phyloP scores from a whole-genome alignment of 176 grass and related monocot genomes.

The Alloteropsis semialata region DNA sequence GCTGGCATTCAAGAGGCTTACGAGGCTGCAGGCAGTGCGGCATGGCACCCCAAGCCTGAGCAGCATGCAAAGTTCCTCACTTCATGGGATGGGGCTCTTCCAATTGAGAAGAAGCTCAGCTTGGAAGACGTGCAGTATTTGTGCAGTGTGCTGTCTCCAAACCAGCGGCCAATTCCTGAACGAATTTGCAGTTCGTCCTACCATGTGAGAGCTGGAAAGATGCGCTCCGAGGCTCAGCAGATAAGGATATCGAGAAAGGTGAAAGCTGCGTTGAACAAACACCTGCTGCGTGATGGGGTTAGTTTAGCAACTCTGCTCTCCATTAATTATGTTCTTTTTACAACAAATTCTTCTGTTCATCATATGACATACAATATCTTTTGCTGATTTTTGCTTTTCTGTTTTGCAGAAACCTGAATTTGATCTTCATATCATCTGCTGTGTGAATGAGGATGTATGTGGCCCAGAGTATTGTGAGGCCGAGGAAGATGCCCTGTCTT shows the following conservation, averaged over 20 bases:
- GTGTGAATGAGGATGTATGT: conserved; percentile 17
- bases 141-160: not conserved
- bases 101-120: too few species aligned
- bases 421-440: conserved; percentile 29
- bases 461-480: not conserved
- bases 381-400: not conserved
- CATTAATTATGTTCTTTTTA: not conserved
- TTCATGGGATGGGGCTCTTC: not conserved
- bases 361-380: not conserved
- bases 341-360: not conserved
- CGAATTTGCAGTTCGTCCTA: not conserved
- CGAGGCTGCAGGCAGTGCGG: not conserved
- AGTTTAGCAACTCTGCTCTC: not conserved
- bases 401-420: conserved; percentile 10
- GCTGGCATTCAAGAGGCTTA: not conserved
- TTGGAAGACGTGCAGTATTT: not conserved
- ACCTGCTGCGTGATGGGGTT: conserved; percentile 10
- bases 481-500: not conserved
- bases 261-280: not conserved
- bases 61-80: not conserved
- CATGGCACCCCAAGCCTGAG: conserved; percentile 5
- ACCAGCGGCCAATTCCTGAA: not conserved
- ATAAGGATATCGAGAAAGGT: not conserved
- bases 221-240: not conserved
- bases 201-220: not conserved